Percentiles rank a stretch among this genome's conserved stretches.
These are phyloP conservation scores for Syncephalastrum racemosum DNA, from an alignment of 371 early-diverging fungal genomes.

Conservation along the genomic window DNA sequence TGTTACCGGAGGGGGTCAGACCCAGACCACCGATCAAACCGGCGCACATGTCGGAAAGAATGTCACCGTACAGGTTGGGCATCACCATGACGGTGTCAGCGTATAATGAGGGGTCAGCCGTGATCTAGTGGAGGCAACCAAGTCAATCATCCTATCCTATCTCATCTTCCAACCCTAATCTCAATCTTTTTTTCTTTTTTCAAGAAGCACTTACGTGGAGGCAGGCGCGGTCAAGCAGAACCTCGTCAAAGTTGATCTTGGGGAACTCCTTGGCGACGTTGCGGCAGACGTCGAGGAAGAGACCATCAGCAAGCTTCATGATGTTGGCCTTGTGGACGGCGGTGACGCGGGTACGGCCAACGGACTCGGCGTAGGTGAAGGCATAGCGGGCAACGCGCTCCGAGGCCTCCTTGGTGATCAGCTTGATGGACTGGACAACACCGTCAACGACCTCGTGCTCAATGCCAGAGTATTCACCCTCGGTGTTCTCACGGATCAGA, in stretches of 20 bases:
- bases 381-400: constrained; percentile 94
- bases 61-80: constrained; percentile 99
- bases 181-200: background rate
- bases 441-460: constrained; percentile 97
- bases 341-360: constrained; percentile 91
- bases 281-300: constrained; percentile 92
- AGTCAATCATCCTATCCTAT: no score
- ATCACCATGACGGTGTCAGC: constrained; percentile 97
- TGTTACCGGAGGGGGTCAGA: constrained; percentile 97
- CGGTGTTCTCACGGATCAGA: constrained; percentile 98
- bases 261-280: constrained; percentile 93
- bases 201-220: constrained; percentile 56
- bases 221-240: constrained; percentile 93
- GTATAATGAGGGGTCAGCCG: constrained; percentile 90
- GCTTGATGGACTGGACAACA: constrained; percentile 97
- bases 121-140: no score
- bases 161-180: background rate
- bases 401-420: constrained; percentile 95
- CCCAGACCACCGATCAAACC: constrained; percentile 99
- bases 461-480: constrained; percentile 98
- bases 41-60: constrained; percentile 96
- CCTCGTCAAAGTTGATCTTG: constrained; percentile 88
- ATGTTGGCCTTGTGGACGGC: constrained; percentile 93
- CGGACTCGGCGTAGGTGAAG: constrained; percentile 89
- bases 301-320: constrained; percentile 92